These are phyloP conservation scores for Lodderomyces parapsilosis DNA, from an alignment of 1,139 yeast genomes.

Conservation along the genomic window DNA sequence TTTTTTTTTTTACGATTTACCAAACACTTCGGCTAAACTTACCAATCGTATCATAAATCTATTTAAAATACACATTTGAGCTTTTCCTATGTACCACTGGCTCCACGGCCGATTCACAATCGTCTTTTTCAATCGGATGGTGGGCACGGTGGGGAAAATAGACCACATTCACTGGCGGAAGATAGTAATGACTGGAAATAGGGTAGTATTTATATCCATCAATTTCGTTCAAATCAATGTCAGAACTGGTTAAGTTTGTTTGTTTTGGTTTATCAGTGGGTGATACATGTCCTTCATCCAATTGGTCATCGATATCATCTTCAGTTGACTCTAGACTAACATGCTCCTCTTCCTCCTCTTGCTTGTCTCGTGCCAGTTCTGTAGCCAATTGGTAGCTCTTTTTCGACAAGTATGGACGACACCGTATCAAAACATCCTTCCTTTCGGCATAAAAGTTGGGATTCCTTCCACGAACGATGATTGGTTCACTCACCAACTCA, in stretches of 20 bases:
- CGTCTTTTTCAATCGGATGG: conserved; percentile 27
- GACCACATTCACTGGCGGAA: conserved; percentile 60
- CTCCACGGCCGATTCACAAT: conserved; percentile 3
- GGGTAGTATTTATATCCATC: conserved; percentile 54
- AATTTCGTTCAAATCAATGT: conserved; percentile 17
- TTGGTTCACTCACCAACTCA: conserved; percentile 47
- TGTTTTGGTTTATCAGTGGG: conserved; percentile 5
- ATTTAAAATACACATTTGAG: conserved; percentile 33
- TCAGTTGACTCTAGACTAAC: conserved; percentile 5
- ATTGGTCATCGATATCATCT: conserved; percentile 8
- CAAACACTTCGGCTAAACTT: neutral
- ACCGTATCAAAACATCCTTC: conserved; percentile 45
- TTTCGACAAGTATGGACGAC: conserved; percentile 22
- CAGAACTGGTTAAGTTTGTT: conserved; percentile 6
- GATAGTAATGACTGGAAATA: conserved; percentile 53
- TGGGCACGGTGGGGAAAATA: conserved; percentile 62
- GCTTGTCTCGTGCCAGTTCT: conserved; percentile 8
- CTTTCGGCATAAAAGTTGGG: conserved; percentile 62
- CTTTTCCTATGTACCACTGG: conserved; percentile 20
- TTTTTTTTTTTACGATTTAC: neutral
- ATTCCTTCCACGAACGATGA: conserved; percentile 64
- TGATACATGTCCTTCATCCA: conserved; percentile 8
- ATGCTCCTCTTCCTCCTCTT: conserved; percentile 12
- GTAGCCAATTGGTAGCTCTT: conserved; percentile 22
- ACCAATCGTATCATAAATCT: conserved; percentile 5